Conservation (phyloP, 257 asterid genomes). For the Gentiana macrophylla region DNA sequence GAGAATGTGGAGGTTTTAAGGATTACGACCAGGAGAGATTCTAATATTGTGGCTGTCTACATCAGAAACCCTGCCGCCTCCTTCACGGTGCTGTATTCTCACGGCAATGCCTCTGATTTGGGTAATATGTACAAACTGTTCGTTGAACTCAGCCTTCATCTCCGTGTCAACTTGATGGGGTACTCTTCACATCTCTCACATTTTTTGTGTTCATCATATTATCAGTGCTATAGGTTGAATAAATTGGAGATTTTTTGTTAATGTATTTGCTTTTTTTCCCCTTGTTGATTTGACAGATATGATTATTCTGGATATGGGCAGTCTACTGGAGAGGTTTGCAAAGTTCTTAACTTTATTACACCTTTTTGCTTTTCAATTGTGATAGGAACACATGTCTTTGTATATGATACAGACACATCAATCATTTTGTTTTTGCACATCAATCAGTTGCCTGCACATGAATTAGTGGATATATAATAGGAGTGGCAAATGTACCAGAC, state of each 20-base stretch:
- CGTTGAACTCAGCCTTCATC: slow-evolving; percentile 77
- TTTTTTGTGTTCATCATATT: too few relatives aligned
- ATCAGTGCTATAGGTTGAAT: too few relatives aligned
- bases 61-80: slow-evolving; percentile 71
- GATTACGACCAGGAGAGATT: slow-evolving; percentile 67
- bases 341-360: not conserved
- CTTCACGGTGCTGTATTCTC: slow-evolving; percentile 77
- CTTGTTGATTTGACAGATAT: slow-evolving; percentile 38
- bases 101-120: slow-evolving; percentile 96
- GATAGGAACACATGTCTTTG: too few relatives aligned
- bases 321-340: slow-evolving; percentile 87
- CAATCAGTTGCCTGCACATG: too few relatives aligned
- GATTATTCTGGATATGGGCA: slow-evolving; percentile 94
- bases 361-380: not conserved
- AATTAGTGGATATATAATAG: too few relatives aligned
- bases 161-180: slow-evolving; percentile 91
- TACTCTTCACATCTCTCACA: slow-evolving; percentile 10
- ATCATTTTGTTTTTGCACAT: too few relatives aligned
- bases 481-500: too few relatives aligned
- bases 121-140: slow-evolving; percentile 93
- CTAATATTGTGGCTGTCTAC: slow-evolving; percentile 63
- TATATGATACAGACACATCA: too few relatives aligned
- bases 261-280: not conserved
- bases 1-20: slow-evolving; percentile 74
- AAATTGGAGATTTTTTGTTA: too few relatives aligned